phyloP scores from a whole-genome alignment of 2,329 filamentous ascomycete genomes.

The Akanthomyces uredinophilus region DNA sequence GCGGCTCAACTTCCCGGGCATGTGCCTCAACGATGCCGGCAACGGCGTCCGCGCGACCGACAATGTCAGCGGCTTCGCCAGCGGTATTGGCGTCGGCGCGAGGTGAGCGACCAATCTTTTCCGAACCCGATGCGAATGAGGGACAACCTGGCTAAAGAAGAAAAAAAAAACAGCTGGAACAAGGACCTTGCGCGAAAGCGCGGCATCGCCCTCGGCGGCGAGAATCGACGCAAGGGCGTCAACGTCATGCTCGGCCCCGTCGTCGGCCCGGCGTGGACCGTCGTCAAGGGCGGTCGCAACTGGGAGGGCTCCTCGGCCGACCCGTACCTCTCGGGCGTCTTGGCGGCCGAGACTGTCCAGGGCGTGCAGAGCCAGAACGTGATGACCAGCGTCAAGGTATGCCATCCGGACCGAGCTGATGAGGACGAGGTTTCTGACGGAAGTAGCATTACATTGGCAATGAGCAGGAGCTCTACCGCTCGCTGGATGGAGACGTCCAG shows the following conservation, averaged over 20 bases:
- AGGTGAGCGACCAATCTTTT: constrained; percentile 40
- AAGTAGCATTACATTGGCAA: constrained; percentile 63
- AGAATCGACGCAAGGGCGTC: constrained; percentile 29
- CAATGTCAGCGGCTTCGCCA: constrained; percentile 42
- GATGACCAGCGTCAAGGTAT: constrained; percentile 65
- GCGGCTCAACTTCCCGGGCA: constrained; percentile 39
- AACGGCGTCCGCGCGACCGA: constrained; percentile 45
- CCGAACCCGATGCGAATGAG: not conserved
- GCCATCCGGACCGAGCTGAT: too few species aligned
- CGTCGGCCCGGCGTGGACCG: constrained; percentile 66
- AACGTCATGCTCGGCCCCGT: constrained; percentile 67
- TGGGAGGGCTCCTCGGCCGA: constrained; percentile 73
- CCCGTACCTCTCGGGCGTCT: constrained; percentile 64
- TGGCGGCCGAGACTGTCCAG: constrained; percentile 64
- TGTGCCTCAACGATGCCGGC: constrained; percentile 45
- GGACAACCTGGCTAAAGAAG: constrained; percentile 28
- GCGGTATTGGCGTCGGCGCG: constrained; percentile 43
- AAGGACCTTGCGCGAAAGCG: constrained; percentile 30
- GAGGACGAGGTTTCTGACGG: constrained; percentile 25
- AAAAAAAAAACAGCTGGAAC: constrained; percentile 47
- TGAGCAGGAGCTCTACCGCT: constrained; percentile 72
- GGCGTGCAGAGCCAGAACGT: constrained; percentile 75
- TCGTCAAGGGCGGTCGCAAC: constrained; percentile 65
- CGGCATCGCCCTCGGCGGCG: constrained; percentile 9
- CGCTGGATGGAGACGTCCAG: constrained; percentile 54